A percentile compares a stretch with the other conserved stretches of the same genome.
These are phyloP conservation scores for Orbilia ellipsospora DNA, from an alignment of 2,329 filamentous ascomycete genomes.

Conservation along the genomic window DNA sequence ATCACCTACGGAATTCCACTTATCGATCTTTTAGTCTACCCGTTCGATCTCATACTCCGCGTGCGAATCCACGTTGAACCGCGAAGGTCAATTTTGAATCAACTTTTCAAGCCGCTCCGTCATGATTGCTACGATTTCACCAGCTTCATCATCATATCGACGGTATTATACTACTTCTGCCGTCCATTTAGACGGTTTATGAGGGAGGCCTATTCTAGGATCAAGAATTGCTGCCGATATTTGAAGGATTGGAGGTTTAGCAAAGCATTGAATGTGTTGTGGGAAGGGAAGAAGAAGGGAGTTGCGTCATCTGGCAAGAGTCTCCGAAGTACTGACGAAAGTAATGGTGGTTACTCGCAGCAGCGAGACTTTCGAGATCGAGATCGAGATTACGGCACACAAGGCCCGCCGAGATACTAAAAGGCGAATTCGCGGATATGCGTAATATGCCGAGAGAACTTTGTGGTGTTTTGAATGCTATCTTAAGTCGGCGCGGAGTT, in stretches of 20 bases:
- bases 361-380: no score
- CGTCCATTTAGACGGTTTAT: slow-evolving; percentile 25
- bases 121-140: slow-evolving; percentile 34
- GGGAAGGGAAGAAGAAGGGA: not conserved
- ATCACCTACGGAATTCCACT: slow-evolving; percentile 7
- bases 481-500: no score
- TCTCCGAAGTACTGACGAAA: no score
- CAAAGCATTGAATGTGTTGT: slow-evolving; percentile 2
- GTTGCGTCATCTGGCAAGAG: no score
- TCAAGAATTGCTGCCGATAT: not conserved
- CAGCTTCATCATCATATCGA: slow-evolving; percentile 2
- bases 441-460: no score
- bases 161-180: slow-evolving; percentile 21
- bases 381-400: no score
- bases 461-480: no score
- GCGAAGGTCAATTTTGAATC: slow-evolving; percentile 17
- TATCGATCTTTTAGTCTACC: slow-evolving; percentile 2
- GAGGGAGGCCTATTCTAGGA: not conserved
- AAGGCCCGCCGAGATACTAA: no score
- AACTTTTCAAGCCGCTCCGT: slow-evolving; percentile 5
- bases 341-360: no score
- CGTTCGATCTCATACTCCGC: slow-evolving; percentile 24
- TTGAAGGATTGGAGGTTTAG: slow-evolving; percentile 7
- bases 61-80: slow-evolving; percentile 34
- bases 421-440: no score